These are phyloP conservation scores for Lasiosphaeriaceae sp. DNA, from an alignment of 495 filamentous ascomycete species.

Conservation along the genomic window DNA sequence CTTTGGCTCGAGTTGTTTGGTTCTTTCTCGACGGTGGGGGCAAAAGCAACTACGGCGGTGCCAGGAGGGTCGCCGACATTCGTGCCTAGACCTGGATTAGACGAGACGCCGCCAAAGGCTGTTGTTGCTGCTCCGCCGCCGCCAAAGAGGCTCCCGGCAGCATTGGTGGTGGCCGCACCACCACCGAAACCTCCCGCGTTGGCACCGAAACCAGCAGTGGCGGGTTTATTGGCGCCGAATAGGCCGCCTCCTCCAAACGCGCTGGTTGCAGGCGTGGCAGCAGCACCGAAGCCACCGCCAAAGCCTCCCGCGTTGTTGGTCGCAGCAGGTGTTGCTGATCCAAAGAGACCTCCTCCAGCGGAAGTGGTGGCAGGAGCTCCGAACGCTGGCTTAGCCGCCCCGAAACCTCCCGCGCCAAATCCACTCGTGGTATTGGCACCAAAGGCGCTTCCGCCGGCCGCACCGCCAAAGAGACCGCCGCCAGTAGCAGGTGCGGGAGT, in stretches of 20 bases:
- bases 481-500: constrained; percentile 20
- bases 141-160: constrained; percentile 47
- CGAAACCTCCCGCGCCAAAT: constrained; percentile 17
- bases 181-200: constrained; percentile 39
- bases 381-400: constrained; percentile 13
- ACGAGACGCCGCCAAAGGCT: constrained; percentile 49
- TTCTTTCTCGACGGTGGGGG: constrained; percentile 80
- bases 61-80: constrained; percentile 54
- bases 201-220: constrained; percentile 47
- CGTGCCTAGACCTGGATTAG: constrained; percentile 35
- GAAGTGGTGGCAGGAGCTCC: constrained; percentile 11
- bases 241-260: constrained; percentile 34
- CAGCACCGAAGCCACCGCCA: constrained; percentile 45
- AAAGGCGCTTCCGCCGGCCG: constrained; percentile 14
- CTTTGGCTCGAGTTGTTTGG: constrained; percentile 45
- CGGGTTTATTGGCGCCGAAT: constrained; percentile 32
- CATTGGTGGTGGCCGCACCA: constrained; percentile 14
- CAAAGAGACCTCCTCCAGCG: constrained; percentile 13
- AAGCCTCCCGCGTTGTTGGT: constrained; percentile 33
- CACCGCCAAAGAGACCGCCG: constrained; percentile 42
- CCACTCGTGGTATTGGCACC: constrained; percentile 11
- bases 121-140: constrained; percentile 27
- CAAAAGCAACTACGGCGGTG: constrained; percentile 72
- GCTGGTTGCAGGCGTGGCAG: constrained; percentile 36
- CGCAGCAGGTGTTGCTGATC: constrained; percentile 22